These are phyloP conservation scores for Evansstolkia leycettana DNA, from an alignment of 495 filamentous ascomycete species.

Conservation along the genomic window DNA sequence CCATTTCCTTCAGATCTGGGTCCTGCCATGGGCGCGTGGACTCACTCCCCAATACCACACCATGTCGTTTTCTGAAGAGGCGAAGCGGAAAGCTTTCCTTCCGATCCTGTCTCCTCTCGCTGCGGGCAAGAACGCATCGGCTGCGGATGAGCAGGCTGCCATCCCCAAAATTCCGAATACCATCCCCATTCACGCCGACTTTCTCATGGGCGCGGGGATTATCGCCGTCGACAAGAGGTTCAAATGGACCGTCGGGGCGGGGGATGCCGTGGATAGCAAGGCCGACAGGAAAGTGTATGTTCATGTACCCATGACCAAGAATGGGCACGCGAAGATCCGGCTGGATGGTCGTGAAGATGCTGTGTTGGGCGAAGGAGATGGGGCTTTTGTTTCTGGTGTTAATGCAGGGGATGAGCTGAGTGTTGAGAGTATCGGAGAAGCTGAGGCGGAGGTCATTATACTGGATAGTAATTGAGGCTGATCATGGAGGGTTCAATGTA, in stretches of 20 bases:
- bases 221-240: slow-evolving; percentile 43
- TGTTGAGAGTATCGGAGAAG: slow-evolving; percentile 53
- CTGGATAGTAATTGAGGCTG: slow-evolving; percentile 37
- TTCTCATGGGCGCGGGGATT: slow-evolving; percentile 61
- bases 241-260: slow-evolving; percentile 49
- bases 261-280: slow-evolving; percentile 24
- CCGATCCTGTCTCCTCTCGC: slow-evolving; percentile 60
- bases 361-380: slow-evolving; percentile 58
- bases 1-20: slow-evolving; percentile 80
- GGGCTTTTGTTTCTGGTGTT: slow-evolving; percentile 48
- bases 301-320: slow-evolving; percentile 63
- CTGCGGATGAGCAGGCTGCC: slow-evolving; percentile 43
- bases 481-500: not conserved
- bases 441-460: slow-evolving; percentile 54
- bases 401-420: slow-evolving; percentile 45
- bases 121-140: slow-evolving; percentile 44
- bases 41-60: slow-evolving; percentile 62
- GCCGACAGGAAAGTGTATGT: slow-evolving; percentile 59
- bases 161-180: slow-evolving; percentile 43
- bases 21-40: slow-evolving; percentile 53
- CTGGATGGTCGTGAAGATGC: slow-evolving; percentile 49
- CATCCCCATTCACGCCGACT: slow-evolving; percentile 70
- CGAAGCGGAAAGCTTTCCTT: slow-evolving; percentile 55
- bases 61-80: slow-evolving; percentile 50
- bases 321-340: slow-evolving; percentile 53